A percentile compares a stretch with the other conserved stretches of the same genome.
Evolutionary conservation across 75 land plant species (phyloP).

Genomic region (Selaginella moellendorffii): DNA sequence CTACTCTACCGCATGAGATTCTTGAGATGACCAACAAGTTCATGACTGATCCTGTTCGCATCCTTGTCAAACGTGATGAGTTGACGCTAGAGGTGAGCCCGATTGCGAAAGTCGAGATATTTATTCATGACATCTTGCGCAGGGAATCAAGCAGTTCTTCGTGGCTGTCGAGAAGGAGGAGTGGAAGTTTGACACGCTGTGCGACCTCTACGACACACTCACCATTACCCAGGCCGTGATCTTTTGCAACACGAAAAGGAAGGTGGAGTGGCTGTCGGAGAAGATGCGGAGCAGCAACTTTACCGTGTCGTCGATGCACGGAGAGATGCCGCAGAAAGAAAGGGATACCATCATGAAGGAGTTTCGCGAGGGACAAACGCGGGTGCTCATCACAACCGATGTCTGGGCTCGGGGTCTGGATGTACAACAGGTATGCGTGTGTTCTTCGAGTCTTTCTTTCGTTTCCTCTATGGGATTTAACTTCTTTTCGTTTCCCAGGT

Average conservation of each 20-base stretch:
- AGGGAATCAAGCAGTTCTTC: constrained; percentile 99
- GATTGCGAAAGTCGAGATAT: no score
- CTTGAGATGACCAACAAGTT: constrained; percentile 97
- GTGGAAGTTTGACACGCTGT: constrained; percentile 97
- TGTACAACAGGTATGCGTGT: constrained; percentile 76
- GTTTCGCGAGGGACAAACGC: constrained; percentile 50
- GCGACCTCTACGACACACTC: constrained; percentile 95
- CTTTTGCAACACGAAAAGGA: constrained; percentile 95
- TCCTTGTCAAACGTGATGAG: constrained; percentile 99
- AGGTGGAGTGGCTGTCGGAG: constrained; percentile 86
- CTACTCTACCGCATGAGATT: constrained; percentile 94
- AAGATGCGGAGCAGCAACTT: constrained; percentile 70
- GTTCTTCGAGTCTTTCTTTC: not conserved
- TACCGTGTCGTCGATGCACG: constrained; percentile 81
- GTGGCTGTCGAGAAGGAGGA: constrained; percentile 97
- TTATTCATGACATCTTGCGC: constrained; percentile 3
- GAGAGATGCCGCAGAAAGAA: constrained; percentile 85
- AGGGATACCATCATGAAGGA: constrained; percentile 85
- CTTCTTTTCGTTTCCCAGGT: no score
- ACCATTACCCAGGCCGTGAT: constrained; percentile 98
- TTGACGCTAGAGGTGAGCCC: constrained; percentile 82
- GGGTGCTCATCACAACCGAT: constrained; percentile 80
- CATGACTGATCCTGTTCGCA: constrained; percentile 93
- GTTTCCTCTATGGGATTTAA: no score
- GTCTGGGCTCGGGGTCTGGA: constrained; percentile 87